A percentile compares a stretch with the other conserved stretches of the same genome.
These are phyloP conservation scores for Ceratocystis cacaofunesta DNA, from an alignment of 2,329 filamentous ascomycete species.

Conservation along the genomic window DNA sequence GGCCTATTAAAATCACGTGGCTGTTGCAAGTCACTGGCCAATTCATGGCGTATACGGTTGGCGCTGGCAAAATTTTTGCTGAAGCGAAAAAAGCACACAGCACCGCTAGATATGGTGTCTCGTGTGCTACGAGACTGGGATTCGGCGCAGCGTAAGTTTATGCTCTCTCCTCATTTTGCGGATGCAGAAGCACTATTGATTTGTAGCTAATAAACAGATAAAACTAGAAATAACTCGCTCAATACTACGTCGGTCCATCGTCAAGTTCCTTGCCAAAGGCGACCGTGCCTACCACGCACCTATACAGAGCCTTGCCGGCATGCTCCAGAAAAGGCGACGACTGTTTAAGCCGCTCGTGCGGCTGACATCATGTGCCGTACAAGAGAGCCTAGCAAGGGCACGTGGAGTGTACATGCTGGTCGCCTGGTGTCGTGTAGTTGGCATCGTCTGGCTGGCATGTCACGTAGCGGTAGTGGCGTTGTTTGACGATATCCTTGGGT, in stretches of 20 bases:
- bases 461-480: not conserved
- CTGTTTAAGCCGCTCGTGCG: slow-evolving; percentile 2
- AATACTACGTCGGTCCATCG: slow-evolving; percentile 8
- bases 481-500: slow-evolving; percentile 4
- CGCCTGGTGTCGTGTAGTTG: not conserved
- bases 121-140: slow-evolving; percentile 8
- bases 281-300: not conserved
- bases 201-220: not conserved
- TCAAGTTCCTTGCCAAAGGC: slow-evolving; percentile 7
- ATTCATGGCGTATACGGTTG: slow-evolving; percentile 8
- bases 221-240: slow-evolving; percentile 1
- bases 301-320: slow-evolving; percentile 10
- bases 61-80: slow-evolving; percentile 11
- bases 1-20: not conserved
- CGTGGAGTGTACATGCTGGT: not conserved
- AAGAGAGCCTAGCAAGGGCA: not conserved
- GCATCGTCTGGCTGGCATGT: slow-evolving; percentile 10
- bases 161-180: not conserved
- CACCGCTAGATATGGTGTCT: slow-evolving; percentile 9
- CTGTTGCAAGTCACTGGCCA: slow-evolving; percentile 4
- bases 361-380: slow-evolving; percentile 4
- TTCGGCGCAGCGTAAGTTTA: not conserved
- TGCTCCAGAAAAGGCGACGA: slow-evolving; percentile 6
- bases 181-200: not conserved
- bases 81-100: slow-evolving; percentile 6